These are phyloP conservation scores for Clonostachys chloroleuca DNA, from an alignment of 2,329 filamentous ascomycete species.

Conservation along the genomic window DNA sequence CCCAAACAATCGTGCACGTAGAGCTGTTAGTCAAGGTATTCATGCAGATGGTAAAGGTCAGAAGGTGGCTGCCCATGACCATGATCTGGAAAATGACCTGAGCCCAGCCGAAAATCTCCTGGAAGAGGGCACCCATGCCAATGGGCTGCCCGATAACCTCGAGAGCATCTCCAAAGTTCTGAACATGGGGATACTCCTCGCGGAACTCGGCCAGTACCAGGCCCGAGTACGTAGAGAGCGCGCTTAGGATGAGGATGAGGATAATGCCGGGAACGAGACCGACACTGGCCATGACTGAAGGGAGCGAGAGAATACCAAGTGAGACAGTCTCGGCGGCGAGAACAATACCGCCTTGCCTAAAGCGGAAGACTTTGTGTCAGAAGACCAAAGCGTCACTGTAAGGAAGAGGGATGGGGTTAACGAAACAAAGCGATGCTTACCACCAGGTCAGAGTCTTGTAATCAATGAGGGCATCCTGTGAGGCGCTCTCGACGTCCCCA, in stretches of 20 bases:
- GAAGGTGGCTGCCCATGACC: slow-evolving; percentile 64
- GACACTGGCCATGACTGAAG: slow-evolving; percentile 67
- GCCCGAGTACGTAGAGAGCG: slow-evolving; percentile 63
- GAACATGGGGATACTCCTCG: slow-evolving; percentile 62
- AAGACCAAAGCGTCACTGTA: background rate
- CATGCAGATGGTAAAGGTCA: slow-evolving; percentile 63
- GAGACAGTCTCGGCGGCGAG: slow-evolving; percentile 39
- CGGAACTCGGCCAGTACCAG: slow-evolving; percentile 62
- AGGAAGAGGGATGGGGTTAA: background rate
- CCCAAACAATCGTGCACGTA: slow-evolving; percentile 61
- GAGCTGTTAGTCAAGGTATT: slow-evolving; percentile 57
- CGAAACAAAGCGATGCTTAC: slow-evolving; percentile 12
- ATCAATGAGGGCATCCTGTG: slow-evolving; percentile 14
- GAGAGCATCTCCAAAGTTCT: slow-evolving; percentile 63
- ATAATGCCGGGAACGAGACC: slow-evolving; percentile 71
- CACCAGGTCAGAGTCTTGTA: slow-evolving; percentile 32
- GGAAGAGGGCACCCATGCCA: slow-evolving; percentile 46
- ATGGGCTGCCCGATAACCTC: slow-evolving; percentile 44
- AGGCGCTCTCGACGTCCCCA: no score
- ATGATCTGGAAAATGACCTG: slow-evolving; percentile 62
- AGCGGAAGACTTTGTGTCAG: background rate
- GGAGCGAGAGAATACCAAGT: slow-evolving; percentile 63
- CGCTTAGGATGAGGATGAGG: slow-evolving; percentile 61
- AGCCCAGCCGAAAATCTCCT: slow-evolving; percentile 54
- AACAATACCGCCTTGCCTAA: slow-evolving; percentile 37